Percentiles rank a stretch among this genome's conserved stretches.
These are phyloP conservation scores for Musa balbisiana DNA, from an alignment of 202 grass and related monocot species.

Conservation along the genomic window DNA sequence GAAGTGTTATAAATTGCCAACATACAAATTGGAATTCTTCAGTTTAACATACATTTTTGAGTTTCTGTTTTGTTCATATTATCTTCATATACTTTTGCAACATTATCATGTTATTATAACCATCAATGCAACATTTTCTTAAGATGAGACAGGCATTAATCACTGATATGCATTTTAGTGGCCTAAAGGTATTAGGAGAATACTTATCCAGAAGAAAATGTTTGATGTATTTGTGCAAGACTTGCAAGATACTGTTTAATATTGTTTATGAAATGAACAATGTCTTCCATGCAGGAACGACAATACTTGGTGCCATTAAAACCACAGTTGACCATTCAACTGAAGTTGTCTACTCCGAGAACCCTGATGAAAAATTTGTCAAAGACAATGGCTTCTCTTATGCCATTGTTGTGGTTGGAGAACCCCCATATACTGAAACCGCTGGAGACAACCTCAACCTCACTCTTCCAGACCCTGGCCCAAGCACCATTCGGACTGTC, in stretches of 20 bases:
- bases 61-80: too few relatives aligned
- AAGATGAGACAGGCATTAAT: too few relatives aligned
- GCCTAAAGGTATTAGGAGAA: too few relatives aligned
- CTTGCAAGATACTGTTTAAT: not conserved
- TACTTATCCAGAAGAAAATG: too few relatives aligned
- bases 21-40: too few relatives aligned
- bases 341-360: slow-evolving; percentile 58
- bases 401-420: slow-evolving; percentile 73
- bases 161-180: too few relatives aligned
- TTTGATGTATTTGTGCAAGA: not conserved
- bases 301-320: slow-evolving; percentile 72
- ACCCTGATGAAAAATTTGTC: slow-evolving; percentile 60
- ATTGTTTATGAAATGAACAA: not conserved
- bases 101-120: too few relatives aligned
- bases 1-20: too few relatives aligned
- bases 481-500: slow-evolving; percentile 61
- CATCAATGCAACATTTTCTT: too few relatives aligned
- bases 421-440: slow-evolving; percentile 68
- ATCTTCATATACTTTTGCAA: too few relatives aligned
- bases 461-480: slow-evolving; percentile 67
- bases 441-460: slow-evolving; percentile 60
- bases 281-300: slow-evolving; percentile 55
- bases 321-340: slow-evolving; percentile 56
- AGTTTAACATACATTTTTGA: too few relatives aligned
- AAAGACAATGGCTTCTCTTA: slow-evolving; percentile 60